phyloP scores from a whole-genome alignment of 2,329 filamentous ascomycete species.

The Teratosphaeriaceae sp. region DNA sequence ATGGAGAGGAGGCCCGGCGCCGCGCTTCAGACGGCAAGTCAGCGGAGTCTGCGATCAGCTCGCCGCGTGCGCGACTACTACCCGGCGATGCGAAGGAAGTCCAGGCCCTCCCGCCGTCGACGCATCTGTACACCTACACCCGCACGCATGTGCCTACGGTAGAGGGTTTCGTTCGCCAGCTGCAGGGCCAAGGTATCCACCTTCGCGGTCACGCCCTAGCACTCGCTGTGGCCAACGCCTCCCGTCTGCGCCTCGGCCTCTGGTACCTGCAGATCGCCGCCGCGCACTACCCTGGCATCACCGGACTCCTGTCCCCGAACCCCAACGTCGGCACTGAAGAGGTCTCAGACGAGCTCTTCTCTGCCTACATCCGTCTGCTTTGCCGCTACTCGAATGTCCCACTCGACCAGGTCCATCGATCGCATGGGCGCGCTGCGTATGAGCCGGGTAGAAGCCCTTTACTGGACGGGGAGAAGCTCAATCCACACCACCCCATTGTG shows the following conservation, averaged over 20 bases:
- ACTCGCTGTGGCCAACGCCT: conserved; percentile 50
- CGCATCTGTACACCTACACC: conserved; percentile 59
- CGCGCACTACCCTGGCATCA: background rate
- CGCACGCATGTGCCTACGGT: conserved; percentile 55
- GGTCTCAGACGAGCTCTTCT: conserved; percentile 36
- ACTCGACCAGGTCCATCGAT: conserved; percentile 18
- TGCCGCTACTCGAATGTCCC: conserved; percentile 37
- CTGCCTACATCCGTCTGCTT: conserved; percentile 48
- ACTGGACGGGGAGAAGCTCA: conserved; percentile 5
- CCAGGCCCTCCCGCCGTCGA: conserved; percentile 49
- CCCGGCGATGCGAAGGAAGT: conserved; percentile 57
- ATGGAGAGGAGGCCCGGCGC: conserved; percentile 27
- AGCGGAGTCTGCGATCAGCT: background rate
- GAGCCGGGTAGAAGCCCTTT: background rate
- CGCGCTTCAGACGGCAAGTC: too few relatives aligned
- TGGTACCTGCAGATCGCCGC: conserved; percentile 37
- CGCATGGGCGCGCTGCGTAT: background rate
- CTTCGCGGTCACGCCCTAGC: conserved; percentile 47
- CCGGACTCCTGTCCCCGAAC: conserved; percentile 1
- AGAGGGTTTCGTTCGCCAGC: conserved; percentile 52
- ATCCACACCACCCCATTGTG: conserved; percentile 14
- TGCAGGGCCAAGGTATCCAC: conserved; percentile 45
- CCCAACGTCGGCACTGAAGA: background rate
- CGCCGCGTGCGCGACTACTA: conserved; percentile 24
- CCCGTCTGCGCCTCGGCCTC: conserved; percentile 41